Evolutionary conservation across 2,329 filamentous ascomycete species (phyloP).

Genomic region (Xylariaceae sp.): DNA sequence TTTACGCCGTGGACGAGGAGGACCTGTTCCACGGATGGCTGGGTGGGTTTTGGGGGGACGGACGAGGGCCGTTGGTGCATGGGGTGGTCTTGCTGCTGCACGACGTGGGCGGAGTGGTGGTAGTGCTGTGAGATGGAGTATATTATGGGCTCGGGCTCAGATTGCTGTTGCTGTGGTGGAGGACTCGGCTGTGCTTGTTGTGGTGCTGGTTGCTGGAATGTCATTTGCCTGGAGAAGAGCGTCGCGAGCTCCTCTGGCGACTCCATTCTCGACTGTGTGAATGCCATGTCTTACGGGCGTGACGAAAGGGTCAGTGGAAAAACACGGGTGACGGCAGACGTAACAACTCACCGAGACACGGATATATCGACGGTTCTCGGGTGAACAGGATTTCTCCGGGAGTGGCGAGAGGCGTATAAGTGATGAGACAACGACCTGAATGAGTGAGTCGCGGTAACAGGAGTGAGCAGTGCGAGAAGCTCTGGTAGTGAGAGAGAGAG

Average conservation of each 20-base stretch:
- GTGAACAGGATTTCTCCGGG: too few relatives aligned
- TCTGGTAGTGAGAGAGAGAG: constrained; percentile 19
- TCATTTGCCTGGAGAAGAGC: constrained; percentile 73
- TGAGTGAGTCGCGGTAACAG: constrained; percentile 11
- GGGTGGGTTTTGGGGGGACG: constrained; percentile 44
- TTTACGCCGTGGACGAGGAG: constrained; percentile 65
- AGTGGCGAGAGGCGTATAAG: constrained; percentile 9
- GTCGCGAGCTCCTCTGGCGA: constrained; percentile 73
- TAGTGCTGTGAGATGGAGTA: constrained; percentile 82
- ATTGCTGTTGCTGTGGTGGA: constrained; percentile 25
- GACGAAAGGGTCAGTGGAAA: not conserved
- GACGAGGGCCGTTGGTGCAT: constrained; percentile 42
- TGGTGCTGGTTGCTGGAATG: constrained; percentile 45
- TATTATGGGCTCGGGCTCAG: constrained; percentile 46
- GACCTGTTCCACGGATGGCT: constrained; percentile 51
- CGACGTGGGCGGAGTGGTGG: constrained; percentile 69
- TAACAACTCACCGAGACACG: constrained; percentile 7
- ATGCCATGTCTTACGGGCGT: constrained; percentile 34
- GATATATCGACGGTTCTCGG: not conserved
- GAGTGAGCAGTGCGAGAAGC: constrained; percentile 21
- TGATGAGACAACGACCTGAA: constrained; percentile 14
- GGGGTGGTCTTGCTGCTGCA: constrained; percentile 37
- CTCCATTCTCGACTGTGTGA: constrained; percentile 49
- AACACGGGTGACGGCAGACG: not conserved
- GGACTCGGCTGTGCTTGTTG: constrained; percentile 21